phyloP scores from a whole-genome alignment of 371 early-diverging fungal genomes.

The Smittium mucronatum region DNA sequence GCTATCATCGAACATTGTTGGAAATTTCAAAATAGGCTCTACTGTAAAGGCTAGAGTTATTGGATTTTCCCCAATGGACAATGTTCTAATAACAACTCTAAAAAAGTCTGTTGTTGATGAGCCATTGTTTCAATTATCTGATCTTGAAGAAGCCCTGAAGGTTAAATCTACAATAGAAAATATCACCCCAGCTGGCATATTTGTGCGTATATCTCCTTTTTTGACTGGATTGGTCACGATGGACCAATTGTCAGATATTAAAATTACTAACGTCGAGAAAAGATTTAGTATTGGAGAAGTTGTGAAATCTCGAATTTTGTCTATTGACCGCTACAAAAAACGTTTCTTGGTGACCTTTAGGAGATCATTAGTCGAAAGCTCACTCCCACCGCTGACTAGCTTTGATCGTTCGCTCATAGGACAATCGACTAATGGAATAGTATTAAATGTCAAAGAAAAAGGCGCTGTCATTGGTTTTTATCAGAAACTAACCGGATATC shows the following conservation, averaged over 20 bases:
- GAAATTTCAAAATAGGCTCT: constrained; percentile 47
- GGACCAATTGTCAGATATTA: constrained; percentile 61
- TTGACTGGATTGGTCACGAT: constrained; percentile 60
- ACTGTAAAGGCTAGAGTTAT: constrained; percentile 63
- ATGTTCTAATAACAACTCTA: constrained; percentile 50
- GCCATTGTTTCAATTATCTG: constrained; percentile 49
- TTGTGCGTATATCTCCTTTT: constrained; percentile 48
- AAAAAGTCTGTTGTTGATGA: constrained; percentile 55
- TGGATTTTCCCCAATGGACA: constrained; percentile 62
- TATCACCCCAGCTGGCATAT: constrained; percentile 25
- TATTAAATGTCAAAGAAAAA: constrained; percentile 47
- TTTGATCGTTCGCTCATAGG: constrained; percentile 35
- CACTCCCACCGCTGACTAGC: constrained; percentile 46
- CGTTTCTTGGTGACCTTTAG: constrained; percentile 60
- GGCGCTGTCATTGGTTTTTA: constrained; percentile 70
- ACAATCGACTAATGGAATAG: constrained; percentile 40
- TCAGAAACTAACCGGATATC: constrained; percentile 53
- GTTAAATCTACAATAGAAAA: constrained; percentile 41
- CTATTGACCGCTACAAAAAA: constrained; percentile 37
- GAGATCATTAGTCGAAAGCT: constrained; percentile 59
- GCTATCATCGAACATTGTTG: constrained; percentile 31
- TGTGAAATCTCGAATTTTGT: constrained; percentile 57
- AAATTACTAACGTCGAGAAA: constrained; percentile 55
- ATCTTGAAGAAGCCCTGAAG: constrained; percentile 53
- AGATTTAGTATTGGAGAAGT: constrained; percentile 58